Conservation (phyloP, 306 rosid species). For the Trifolium fragiferum region DNA sequence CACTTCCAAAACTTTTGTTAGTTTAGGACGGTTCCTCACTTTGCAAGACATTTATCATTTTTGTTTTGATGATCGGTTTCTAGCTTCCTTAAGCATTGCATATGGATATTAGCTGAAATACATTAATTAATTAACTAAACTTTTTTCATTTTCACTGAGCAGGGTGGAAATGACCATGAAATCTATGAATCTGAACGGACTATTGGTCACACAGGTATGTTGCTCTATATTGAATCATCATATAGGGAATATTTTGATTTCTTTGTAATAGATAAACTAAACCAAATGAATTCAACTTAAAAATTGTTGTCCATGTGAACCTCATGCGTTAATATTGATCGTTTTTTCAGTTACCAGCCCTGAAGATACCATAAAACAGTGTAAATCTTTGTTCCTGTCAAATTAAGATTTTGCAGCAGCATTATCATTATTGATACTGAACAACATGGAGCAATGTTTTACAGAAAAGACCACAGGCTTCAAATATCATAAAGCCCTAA, state of each 20-base stretch:
- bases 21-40: conserved; percentile 8
- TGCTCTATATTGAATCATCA: conserved; percentile 14
- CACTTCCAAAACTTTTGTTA: not conserved
- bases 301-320: not conserved
- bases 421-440: not conserved
- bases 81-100: conserved; percentile 9
- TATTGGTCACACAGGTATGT: conserved; percentile 84
- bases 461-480: not conserved
- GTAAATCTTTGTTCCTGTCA: conserved; percentile 68
- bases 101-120: not conserved
- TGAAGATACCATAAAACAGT: conserved; percentile 76
- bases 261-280: conserved; percentile 2
- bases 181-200: conserved; percentile 88
- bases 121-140: conserved; percentile 15
- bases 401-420: conserved; percentile 40
- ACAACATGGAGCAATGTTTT: not conserved
- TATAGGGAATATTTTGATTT: not conserved
- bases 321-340: conserved; percentile 8
- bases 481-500: not conserved
- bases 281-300: not conserved
- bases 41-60: conserved; percentile 18
- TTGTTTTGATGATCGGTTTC: conserved; percentile 8
- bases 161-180: conserved; percentile 99
- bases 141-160: conserved; percentile 35
- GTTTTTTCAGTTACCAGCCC: conserved; percentile 75